Percentiles rank a stretch among this genome's conserved stretches.
Evolutionary conservation across 176 grass and related monocot genomes (phyloP).

Genomic region (Puya raimondii): DNA sequence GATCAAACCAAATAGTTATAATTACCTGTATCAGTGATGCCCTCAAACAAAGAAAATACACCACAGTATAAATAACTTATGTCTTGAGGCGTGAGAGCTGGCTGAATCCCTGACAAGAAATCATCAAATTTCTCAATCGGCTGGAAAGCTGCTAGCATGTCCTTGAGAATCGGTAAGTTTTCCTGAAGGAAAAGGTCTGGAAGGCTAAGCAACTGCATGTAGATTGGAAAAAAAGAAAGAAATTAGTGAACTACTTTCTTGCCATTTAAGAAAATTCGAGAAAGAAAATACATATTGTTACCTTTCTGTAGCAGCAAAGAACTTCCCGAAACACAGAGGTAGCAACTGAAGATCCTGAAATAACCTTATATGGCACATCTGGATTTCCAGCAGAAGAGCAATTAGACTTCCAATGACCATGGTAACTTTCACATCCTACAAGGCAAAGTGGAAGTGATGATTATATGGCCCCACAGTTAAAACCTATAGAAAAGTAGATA

Average conservation of each 20-base stretch:
- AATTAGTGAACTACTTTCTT: slow-evolving; percentile 7
- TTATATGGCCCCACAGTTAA: no score
- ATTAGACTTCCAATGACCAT: slow-evolving; percentile 60
- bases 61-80: slow-evolving; percentile 66
- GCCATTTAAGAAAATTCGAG: slow-evolving; percentile 13
- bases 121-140: slow-evolving; percentile 55
- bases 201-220: slow-evolving; percentile 51
- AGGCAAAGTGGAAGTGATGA: background rate
- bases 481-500: no score
- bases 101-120: slow-evolving; percentile 40
- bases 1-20: slow-evolving; percentile 9
- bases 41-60: slow-evolving; percentile 56
- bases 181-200: slow-evolving; percentile 40
- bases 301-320: slow-evolving; percentile 89
- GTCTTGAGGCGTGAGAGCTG: slow-evolving; percentile 37
- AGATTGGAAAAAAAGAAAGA: slow-evolving; percentile 16
- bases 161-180: slow-evolving; percentile 70
- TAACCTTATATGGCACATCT: slow-evolving; percentile 48
- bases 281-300: slow-evolving; percentile 27
- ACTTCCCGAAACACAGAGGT: slow-evolving; percentile 67
- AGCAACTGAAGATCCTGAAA: slow-evolving; percentile 48
- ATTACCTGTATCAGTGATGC: slow-evolving; percentile 58
- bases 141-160: slow-evolving; percentile 60
- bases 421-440: slow-evolving; percentile 52
- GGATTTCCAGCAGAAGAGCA: slow-evolving; percentile 71